Evolutionary conservation across 2,329 filamentous ascomycete genomes (phyloP).

Genomic region (Penicillium thymicola): DNA sequence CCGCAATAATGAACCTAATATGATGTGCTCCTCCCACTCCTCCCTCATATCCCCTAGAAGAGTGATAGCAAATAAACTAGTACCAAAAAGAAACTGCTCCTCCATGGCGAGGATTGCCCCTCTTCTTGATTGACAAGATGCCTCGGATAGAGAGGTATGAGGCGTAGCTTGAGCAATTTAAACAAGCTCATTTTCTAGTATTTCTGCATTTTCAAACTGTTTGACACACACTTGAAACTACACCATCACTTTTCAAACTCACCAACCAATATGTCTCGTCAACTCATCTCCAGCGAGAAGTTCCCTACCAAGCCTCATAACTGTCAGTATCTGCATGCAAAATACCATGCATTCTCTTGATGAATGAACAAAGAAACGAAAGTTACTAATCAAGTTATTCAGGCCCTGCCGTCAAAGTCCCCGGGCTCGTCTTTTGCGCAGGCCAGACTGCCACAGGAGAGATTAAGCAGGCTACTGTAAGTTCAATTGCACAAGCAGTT

Average conservation of each 20-base stretch:
- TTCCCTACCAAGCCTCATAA: conserved; percentile 50
- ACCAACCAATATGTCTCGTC: conserved; percentile 41
- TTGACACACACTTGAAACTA: not conserved
- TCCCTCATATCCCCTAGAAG: too few relatives aligned
- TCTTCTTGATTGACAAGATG: not conserved
- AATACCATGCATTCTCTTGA: too few relatives aligned
- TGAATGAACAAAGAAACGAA: not conserved
- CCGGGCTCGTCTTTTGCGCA: conserved; percentile 48
- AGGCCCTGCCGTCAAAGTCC: conserved; percentile 46
- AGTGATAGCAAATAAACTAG: not conserved
- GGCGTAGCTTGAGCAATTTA: conserved; percentile 5
- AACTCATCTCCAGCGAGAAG: conserved; percentile 48
- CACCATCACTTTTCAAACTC: not conserved
- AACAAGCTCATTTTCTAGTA: not conserved
- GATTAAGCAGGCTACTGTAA: conserved; percentile 47
- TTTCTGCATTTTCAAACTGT: not conserved
- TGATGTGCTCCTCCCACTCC: not conserved
- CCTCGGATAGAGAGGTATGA: not conserved
- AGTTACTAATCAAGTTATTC: not conserved
- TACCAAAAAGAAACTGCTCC: not conserved
- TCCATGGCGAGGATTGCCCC: not conserved
- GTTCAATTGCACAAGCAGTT: conserved; percentile 7
- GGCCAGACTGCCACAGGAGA: conserved; percentile 51
- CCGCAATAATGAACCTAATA: not conserved
- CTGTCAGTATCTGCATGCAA: conserved; percentile 29